A percentile compares a stretch with the other conserved stretches of the same genome.
Evolutionary conservation across 1,284 basidiomycete species (phyloP).

Genomic region (Omphalotus olearius): DNA sequence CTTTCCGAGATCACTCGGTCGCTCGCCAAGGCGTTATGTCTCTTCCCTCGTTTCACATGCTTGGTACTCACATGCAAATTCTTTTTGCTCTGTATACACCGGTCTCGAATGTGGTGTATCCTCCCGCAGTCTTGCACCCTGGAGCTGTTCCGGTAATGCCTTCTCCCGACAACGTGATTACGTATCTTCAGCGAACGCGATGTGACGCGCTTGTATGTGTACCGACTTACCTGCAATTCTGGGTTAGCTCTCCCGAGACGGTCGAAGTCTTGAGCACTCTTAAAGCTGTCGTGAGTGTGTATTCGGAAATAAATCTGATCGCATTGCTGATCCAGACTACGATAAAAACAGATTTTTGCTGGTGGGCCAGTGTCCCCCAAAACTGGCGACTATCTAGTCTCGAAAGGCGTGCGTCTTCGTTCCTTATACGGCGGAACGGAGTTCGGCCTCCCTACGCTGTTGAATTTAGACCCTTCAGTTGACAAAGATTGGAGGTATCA

Average conservation of each 20-base stretch:
- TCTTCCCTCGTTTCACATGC: slow-evolving; percentile 10
- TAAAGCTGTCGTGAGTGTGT: slow-evolving; percentile 21
- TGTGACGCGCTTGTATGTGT: slow-evolving; percentile 27
- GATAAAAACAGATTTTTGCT: slow-evolving; percentile 13
- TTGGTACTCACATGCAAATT: slow-evolving; percentile 13
- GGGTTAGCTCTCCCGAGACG: slow-evolving; percentile 25
- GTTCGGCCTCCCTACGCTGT: slow-evolving; percentile 17
- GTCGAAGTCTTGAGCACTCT: slow-evolving; percentile 18
- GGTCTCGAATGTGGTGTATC: slow-evolving; percentile 24
- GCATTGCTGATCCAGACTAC: neutral
- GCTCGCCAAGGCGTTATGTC: neutral
- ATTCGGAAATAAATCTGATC: neutral
- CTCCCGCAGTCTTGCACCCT: slow-evolving; percentile 23
- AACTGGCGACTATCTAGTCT: slow-evolving; percentile 24
- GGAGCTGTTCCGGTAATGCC: slow-evolving; percentile 26
- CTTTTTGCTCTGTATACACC: slow-evolving; percentile 22
- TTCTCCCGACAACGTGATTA: slow-evolving; percentile 28
- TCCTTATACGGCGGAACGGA: slow-evolving; percentile 30
- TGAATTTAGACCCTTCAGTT: neutral
- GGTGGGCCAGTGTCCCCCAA: slow-evolving; percentile 25
- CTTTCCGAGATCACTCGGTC: too few species aligned
- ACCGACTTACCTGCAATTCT: slow-evolving; percentile 32
- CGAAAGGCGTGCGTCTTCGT: slow-evolving; percentile 25
- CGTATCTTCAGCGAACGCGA: slow-evolving; percentile 24
- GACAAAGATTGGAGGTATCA: slow-evolving; percentile 25